Evolutionary conservation across 805 yeast species (phyloP).

Genomic region (Kockiozyma suomiensis): DNA sequence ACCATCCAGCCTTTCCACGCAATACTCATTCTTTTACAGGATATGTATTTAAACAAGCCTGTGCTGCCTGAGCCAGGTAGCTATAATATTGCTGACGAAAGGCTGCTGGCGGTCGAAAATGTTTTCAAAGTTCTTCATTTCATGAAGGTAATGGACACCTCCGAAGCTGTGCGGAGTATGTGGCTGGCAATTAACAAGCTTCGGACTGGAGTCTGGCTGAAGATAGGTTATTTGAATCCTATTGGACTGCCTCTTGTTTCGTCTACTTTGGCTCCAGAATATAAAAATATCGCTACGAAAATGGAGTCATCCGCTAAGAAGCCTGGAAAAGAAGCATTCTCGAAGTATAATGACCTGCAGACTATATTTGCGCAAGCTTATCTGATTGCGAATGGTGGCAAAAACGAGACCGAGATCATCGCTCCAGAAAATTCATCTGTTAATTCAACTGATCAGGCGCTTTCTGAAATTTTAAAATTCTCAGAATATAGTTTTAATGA

Average conservation of each 20-base stretch:
- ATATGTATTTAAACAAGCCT: constrained; percentile 19
- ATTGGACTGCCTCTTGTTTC: constrained; percentile 25
- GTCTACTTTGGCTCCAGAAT: constrained; percentile 19
- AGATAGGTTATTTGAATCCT: constrained; percentile 21
- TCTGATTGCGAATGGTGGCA: not conserved
- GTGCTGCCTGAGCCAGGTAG: constrained; percentile 1
- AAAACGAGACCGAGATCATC: not conserved
- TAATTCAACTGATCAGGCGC: not conserved
- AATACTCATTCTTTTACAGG: constrained; percentile 21
- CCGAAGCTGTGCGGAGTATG: constrained; percentile 11
- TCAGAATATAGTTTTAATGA: constrained; percentile 1
- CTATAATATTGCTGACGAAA: constrained; percentile 2
- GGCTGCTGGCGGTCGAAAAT: constrained; percentile 14
- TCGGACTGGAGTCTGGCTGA: constrained; percentile 25
- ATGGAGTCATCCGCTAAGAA: not conserved
- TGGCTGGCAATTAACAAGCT: constrained; percentile 23
- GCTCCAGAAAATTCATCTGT: not conserved
- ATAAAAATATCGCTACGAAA: not conserved
- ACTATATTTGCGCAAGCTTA: constrained; percentile 1
- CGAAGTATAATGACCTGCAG: not conserved
- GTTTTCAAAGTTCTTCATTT: constrained; percentile 18
- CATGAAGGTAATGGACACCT: constrained; percentile 11
- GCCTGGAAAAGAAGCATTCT: not conserved
- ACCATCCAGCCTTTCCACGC: constrained; percentile 25
- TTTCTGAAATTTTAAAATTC: not conserved